phyloP scores from a whole-genome alignment of 1,139 yeast species.

The Tardiomyces blankii region DNA sequence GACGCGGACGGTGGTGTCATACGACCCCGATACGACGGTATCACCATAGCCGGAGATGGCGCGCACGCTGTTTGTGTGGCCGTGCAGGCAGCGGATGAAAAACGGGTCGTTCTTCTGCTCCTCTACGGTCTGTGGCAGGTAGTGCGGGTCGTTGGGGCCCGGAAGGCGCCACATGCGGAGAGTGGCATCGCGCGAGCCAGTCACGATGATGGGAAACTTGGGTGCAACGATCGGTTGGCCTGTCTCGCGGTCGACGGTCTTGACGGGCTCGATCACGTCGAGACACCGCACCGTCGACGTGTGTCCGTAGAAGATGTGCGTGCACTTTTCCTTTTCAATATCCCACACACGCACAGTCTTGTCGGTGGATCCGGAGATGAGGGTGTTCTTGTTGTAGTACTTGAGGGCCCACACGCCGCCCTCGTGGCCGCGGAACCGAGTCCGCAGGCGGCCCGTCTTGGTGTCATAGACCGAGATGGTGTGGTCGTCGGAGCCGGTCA shows the following conservation, averaged over 20 bases:
- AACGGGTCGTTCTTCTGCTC: conserved; percentile 41
- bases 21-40: conserved; percentile 78
- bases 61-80: conserved; percentile 82
- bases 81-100: conserved; percentile 63
- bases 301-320: conserved; percentile 83
- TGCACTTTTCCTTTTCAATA: conserved; percentile 58
- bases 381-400: conserved; percentile 54
- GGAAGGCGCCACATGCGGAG: conserved; percentile 86
- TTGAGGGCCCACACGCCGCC: conserved; percentile 99
- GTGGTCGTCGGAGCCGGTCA: conserved; percentile 88
- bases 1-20: conserved; percentile 82
- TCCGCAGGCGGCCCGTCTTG: conserved; percentile 47
- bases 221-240: conserved; percentile 60
- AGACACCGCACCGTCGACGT: conserved; percentile 87
- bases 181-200: conserved; percentile 89
- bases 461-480: conserved; percentile 76
- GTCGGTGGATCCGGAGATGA: conserved; percentile 89
- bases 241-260: conserved; percentile 15
- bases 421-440: conserved; percentile 65
- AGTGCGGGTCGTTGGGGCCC: conserved; percentile 32
- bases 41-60: conserved; percentile 83
- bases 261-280: conserved; percentile 63
- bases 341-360: conserved; percentile 90
- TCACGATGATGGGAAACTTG: conserved; percentile 49
- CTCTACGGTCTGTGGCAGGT: conserved; percentile 3